phyloP scores from a whole-genome alignment of 2,329 filamentous ascomycete species.

The Penicillium sp. region DNA sequence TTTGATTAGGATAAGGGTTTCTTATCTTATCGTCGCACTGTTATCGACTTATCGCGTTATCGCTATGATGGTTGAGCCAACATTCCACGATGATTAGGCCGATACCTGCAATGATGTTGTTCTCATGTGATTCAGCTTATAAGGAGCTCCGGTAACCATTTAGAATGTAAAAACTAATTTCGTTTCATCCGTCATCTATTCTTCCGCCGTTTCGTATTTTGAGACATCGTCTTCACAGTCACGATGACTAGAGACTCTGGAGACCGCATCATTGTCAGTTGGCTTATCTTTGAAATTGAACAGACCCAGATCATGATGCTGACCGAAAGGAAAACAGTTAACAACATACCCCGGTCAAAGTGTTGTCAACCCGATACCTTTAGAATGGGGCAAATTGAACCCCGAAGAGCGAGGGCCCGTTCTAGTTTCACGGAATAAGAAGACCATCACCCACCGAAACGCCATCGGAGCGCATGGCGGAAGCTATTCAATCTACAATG shows the following conservation, averaged over 20 bases:
- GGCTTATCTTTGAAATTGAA: not conserved
- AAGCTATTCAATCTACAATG: slow-evolving; percentile 94
- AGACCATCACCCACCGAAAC: slow-evolving; percentile 37
- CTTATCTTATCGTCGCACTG: not conserved
- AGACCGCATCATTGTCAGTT: slow-evolving; percentile 2
- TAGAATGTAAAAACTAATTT: not conserved
- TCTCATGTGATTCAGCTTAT: not conserved
- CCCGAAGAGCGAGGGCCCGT: slow-evolving; percentile 70
- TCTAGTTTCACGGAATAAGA: slow-evolving; percentile 62
- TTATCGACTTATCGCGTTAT: not conserved
- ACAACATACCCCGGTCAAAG: slow-evolving; percentile 80
- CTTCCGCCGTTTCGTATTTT: not conserved
- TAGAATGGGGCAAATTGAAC: slow-evolving; percentile 2
- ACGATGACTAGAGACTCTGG: slow-evolving; percentile 2
- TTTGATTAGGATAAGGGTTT: not conserved
- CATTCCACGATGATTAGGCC: not conserved
- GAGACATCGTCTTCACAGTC: not conserved
- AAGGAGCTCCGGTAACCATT: not conserved
- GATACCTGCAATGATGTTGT: not conserved
- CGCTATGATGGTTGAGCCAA: not conserved
- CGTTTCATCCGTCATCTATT: not conserved
- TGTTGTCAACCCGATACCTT: not conserved
- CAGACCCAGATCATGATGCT: not conserved
- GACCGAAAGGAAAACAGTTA: not conserved
- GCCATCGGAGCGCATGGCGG: slow-evolving; percentile 75